These are phyloP conservation scores for Camelina sativa DNA, from an alignment of 345 rosid genomes.

Conservation along the genomic window DNA sequence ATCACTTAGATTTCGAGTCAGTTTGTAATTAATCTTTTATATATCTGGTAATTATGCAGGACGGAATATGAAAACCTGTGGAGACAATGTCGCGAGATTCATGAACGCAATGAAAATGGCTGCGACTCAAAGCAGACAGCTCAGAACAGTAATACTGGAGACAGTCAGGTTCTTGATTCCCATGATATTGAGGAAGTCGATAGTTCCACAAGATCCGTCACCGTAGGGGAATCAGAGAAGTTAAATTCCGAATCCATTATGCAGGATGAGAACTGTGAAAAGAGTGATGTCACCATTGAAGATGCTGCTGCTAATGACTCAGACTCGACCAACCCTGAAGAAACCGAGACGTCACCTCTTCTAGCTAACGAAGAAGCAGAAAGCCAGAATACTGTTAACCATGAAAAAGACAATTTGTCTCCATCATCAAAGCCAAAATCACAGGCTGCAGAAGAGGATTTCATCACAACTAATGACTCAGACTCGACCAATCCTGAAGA, in stretches of 20 bases:
- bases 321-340: slow-evolving; percentile 49
- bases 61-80: slow-evolving; percentile 68
- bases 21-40: slow-evolving; percentile 22
- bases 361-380: slow-evolving; percentile 47
- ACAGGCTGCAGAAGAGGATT: slow-evolving; percentile 67
- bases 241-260: slow-evolving; percentile 36
- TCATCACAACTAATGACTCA: slow-evolving; percentile 52
- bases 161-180: slow-evolving; percentile 58
- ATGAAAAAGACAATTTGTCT: slow-evolving; percentile 44
- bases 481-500: slow-evolving; percentile 69
- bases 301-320: slow-evolving; percentile 42
- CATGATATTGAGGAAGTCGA: slow-evolving; percentile 49
- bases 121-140: slow-evolving; percentile 50
- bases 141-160: slow-evolving; percentile 49
- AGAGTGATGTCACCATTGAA: slow-evolving; percentile 55
- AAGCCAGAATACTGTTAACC: slow-evolving; percentile 33
- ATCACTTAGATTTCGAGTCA: not conserved
- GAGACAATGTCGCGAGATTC: slow-evolving; percentile 60
- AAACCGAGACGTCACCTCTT: slow-evolving; percentile 54
- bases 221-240: slow-evolving; percentile 44
- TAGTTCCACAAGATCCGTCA: slow-evolving; percentile 45
- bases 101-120: slow-evolving; percentile 48
- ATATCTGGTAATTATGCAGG: slow-evolving; percentile 50
- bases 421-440: slow-evolving; percentile 44
- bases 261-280: slow-evolving; percentile 54